phyloP scores from a whole-genome alignment of 768 basidiomycete species.

The Clitopilus passeckerianus region DNA sequence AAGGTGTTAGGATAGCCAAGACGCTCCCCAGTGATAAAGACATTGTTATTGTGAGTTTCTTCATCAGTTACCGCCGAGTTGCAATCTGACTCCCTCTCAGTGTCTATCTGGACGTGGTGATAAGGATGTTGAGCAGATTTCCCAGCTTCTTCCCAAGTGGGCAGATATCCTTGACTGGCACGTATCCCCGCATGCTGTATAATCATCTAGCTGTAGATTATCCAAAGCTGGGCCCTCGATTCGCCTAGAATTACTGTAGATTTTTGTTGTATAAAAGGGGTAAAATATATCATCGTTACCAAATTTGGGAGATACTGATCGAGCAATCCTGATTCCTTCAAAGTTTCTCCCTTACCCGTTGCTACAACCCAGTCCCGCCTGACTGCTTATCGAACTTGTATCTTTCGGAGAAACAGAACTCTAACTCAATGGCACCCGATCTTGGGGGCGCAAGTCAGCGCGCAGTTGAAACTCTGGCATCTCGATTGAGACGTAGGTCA shows the following conservation, averaged over 20 bases:
- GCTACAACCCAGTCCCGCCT: not conserved
- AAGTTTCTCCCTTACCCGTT: not conserved
- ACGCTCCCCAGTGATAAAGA: slow-evolving; percentile 80
- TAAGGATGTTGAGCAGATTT: slow-evolving; percentile 97
- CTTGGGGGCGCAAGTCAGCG: slow-evolving; percentile 36
- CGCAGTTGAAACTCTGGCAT: slow-evolving; percentile 64
- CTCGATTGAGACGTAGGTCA: slow-evolving; percentile 69
- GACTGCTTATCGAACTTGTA: too few species aligned
- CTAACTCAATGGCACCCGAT: not conserved
- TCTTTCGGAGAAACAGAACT: too few species aligned
- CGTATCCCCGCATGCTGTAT: slow-evolving; percentile 38
- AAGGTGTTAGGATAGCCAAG: slow-evolving; percentile 80
- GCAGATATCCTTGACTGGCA: slow-evolving; percentile 94
- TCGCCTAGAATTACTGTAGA: not conserved
- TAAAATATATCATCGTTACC: not conserved
- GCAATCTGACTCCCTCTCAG: slow-evolving; percentile 27
- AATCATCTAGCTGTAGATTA: not conserved
- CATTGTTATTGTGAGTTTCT: slow-evolving; percentile 75
- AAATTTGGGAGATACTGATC: slow-evolving; percentile 11
- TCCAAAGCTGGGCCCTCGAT: not conserved
- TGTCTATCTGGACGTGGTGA: slow-evolving; percentile 95
- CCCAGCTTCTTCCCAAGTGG: slow-evolving; percentile 93
- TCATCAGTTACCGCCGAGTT: not conserved
- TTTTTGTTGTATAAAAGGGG: not conserved
- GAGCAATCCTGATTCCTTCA: slow-evolving; percentile 2